Percentiles rank a stretch among this genome's conserved stretches.
These are phyloP conservation scores for Pleurotus ostreatus DNA, from an alignment of 768 basidiomycete genomes.

Conservation along the genomic window DNA sequence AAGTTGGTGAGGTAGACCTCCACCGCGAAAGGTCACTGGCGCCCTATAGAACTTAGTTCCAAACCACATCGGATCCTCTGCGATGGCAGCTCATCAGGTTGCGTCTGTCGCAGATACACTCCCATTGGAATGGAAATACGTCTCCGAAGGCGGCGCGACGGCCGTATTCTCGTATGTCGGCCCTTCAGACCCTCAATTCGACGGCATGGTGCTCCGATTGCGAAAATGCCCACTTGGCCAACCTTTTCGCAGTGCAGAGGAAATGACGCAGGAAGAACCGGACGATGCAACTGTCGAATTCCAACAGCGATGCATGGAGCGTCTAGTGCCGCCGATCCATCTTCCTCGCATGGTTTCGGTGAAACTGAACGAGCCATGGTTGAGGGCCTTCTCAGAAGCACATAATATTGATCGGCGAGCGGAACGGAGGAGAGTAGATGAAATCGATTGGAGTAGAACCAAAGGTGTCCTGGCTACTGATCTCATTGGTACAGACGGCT, in stretches of 20 bases:
- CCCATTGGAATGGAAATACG: slow-evolving; percentile 70
- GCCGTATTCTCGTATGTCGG: slow-evolving; percentile 85
- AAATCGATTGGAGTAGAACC: slow-evolving; percentile 48
- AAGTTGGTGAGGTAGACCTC: no score
- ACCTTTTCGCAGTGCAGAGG: not conserved
- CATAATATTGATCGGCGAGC: slow-evolving; percentile 52
- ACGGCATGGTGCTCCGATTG: slow-evolving; percentile 71
- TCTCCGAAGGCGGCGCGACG: slow-evolving; percentile 91
- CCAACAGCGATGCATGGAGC: slow-evolving; percentile 58
- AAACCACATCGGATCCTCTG: not conserved
- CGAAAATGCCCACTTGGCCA: slow-evolving; percentile 45
- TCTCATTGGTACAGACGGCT: slow-evolving; percentile 58
- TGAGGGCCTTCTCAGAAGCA: slow-evolving; percentile 43
- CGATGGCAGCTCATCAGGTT: slow-evolving; percentile 17
- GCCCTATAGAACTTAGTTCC: no score
- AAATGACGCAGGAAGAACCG: slow-evolving; percentile 20
- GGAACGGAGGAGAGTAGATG: slow-evolving; percentile 49
- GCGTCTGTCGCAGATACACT: slow-evolving; percentile 26
- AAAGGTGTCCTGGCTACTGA: slow-evolving; percentile 79
- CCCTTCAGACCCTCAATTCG: slow-evolving; percentile 41
- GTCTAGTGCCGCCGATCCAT: slow-evolving; percentile 56
- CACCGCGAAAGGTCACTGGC: no score
- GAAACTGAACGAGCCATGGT: slow-evolving; percentile 50
- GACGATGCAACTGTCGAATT: slow-evolving; percentile 46
- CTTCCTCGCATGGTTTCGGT: slow-evolving; percentile 58